A percentile compares a stretch with the other conserved stretches of the same genome.
Conservation (phyloP, 1,284 basidiomycete species). For the Austroboletus sp. region DNA sequence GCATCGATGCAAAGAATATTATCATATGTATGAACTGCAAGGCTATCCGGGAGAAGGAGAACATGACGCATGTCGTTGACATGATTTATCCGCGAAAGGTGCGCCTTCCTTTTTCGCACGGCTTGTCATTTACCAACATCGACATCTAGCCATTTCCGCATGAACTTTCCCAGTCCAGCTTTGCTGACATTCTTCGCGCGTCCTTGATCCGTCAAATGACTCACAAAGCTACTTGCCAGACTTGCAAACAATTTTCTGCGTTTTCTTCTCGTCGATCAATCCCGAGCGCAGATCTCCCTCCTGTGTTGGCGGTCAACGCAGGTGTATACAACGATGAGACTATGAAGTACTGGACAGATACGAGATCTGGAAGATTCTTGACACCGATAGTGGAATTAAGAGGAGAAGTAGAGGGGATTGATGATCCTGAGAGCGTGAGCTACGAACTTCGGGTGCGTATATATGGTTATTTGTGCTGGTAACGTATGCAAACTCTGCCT, state of each 20-base stretch:
- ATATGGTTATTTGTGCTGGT: background rate
- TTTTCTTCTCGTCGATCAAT: slow-evolving; percentile 72
- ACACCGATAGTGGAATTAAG: slow-evolving; percentile 47
- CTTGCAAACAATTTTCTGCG: slow-evolving; percentile 71
- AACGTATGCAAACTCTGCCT: background rate
- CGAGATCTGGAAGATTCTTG: slow-evolving; percentile 41
- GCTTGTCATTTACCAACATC: background rate
- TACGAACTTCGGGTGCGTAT: slow-evolving; percentile 69
- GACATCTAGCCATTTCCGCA: slow-evolving; percentile 38
- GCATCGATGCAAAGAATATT: slow-evolving; percentile 67
- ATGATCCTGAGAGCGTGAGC: slow-evolving; percentile 49
- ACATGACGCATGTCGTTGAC: slow-evolving; percentile 78
- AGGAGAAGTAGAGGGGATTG: slow-evolving; percentile 54
- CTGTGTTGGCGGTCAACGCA: slow-evolving; percentile 85
- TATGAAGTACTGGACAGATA: slow-evolving; percentile 73
- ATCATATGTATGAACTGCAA: slow-evolving; percentile 76
- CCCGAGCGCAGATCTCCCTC: slow-evolving; percentile 64
- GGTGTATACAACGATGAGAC: slow-evolving; percentile 74
- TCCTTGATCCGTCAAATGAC: slow-evolving; percentile 78
- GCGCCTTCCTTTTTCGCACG: slow-evolving; percentile 8
- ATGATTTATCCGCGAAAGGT: slow-evolving; percentile 83
- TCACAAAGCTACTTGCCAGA: slow-evolving; percentile 81
- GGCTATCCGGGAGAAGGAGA: slow-evolving; percentile 62
- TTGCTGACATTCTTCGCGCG: slow-evolving; percentile 64
- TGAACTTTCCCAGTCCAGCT: slow-evolving; percentile 51